phyloP scores from a whole-genome alignment of 1,139 yeast genomes.

The Suhomyces wounanorum region DNA sequence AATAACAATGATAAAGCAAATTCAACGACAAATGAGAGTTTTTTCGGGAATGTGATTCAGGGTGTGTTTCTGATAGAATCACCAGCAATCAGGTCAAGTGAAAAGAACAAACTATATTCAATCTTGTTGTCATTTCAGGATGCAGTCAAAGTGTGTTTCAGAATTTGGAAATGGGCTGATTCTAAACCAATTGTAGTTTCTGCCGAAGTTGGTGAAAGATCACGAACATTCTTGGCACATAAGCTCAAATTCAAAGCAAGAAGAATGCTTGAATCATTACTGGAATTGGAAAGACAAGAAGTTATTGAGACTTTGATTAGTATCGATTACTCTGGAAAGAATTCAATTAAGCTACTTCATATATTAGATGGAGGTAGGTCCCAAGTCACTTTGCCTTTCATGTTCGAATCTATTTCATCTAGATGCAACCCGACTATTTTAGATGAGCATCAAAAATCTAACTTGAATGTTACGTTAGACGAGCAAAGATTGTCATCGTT shows the following conservation, averaged over 20 bases:
- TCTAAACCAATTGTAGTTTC: conserved; percentile 29
- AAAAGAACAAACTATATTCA: conserved; percentile 55
- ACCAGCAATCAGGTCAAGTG: conserved; percentile 56
- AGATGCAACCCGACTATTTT: conserved; percentile 35
- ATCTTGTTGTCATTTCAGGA: conserved; percentile 65
- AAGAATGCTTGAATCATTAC: conserved; percentile 66
- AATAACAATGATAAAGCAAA: conserved; percentile 19
- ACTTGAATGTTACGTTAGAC: conserved; percentile 44
- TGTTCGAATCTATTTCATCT: conserved; percentile 55
- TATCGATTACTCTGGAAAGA: conserved; percentile 23
- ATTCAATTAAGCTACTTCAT: conserved; percentile 56
- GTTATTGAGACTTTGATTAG: conserved; percentile 65
- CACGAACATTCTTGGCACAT: conserved; percentile 62
- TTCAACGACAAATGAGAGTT: conserved; percentile 42
- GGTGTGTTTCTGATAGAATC: conserved; percentile 86
- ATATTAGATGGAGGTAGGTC: conserved; percentile 86
- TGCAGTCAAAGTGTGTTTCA: conserved; percentile 55
- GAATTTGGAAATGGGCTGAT: conserved; percentile 79
- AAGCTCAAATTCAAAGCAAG: conserved; percentile 74
- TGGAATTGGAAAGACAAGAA: conserved; percentile 71
- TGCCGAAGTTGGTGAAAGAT: conserved; percentile 31
- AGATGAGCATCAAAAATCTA: conserved; percentile 40
- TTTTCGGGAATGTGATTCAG: conserved; percentile 75
- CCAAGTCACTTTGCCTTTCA: conserved; percentile 68
- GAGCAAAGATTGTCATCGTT: conserved; percentile 51